Evolutionary conservation across 495 filamentous ascomycete genomes (phyloP).

Genomic region (Lophiotrema nucula): DNA sequence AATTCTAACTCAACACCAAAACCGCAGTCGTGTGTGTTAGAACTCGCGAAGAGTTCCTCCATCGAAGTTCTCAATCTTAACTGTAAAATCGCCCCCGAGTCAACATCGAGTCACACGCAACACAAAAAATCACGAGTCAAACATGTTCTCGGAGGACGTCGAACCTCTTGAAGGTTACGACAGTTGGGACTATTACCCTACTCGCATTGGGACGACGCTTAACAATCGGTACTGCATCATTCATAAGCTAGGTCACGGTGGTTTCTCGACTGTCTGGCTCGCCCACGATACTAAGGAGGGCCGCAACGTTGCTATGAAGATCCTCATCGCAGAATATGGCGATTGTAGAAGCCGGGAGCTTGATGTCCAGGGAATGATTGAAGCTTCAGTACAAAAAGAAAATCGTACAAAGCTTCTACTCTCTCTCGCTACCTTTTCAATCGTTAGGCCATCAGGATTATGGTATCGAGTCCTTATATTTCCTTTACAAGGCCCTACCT

Average conservation of each 20-base stretch:
- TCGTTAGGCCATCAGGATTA: background rate
- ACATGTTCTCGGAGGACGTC: slow-evolving; percentile 12
- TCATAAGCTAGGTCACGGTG: slow-evolving; percentile 14
- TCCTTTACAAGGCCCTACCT: background rate
- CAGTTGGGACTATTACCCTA: slow-evolving; percentile 9
- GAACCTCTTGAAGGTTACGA: slow-evolving; percentile 8
- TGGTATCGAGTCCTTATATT: background rate
- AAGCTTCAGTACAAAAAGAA: background rate
- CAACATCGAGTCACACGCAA: too few relatives aligned
- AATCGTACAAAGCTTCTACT: background rate
- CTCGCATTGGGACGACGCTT: slow-evolving; percentile 8
- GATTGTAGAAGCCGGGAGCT: too few relatives aligned
- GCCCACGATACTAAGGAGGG: background rate
- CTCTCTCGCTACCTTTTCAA: background rate
- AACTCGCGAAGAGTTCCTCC: too few relatives aligned
- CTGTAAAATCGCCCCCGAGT: too few relatives aligned
- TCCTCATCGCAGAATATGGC: background rate
- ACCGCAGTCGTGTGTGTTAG: too few relatives aligned
- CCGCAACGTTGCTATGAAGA: background rate
- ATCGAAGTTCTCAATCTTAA: too few relatives aligned
- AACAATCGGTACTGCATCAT: slow-evolving; percentile 2
- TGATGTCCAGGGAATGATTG: too few relatives aligned
- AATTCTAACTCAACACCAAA: too few relatives aligned
- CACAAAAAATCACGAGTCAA: too few relatives aligned
- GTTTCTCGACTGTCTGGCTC: slow-evolving; percentile 11